These are phyloP conservation scores for Grigorovia jiainica DNA, from an alignment of 805 yeast genomes.

Conservation along the genomic window DNA sequence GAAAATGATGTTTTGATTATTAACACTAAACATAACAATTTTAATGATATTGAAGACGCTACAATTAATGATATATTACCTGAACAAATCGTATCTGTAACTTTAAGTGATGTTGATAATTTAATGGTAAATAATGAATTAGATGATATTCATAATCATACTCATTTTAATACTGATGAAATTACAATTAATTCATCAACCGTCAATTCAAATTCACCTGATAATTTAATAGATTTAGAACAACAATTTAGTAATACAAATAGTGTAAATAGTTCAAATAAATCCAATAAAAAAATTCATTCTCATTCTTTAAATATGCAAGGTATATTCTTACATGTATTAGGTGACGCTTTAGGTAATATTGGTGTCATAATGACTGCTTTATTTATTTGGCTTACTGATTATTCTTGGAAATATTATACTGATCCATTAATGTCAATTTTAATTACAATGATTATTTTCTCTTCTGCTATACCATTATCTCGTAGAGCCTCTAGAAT, in stretches of 20 bases:
- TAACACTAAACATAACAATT: constrained; percentile 6
- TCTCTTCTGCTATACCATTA: constrained; percentile 83
- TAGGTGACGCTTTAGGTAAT: constrained; percentile 95
- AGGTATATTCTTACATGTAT: constrained; percentile 89
- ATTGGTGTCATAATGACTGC: constrained; percentile 89
- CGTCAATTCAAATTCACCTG: neutral
- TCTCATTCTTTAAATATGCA: constrained; percentile 81
- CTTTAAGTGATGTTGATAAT: neutral
- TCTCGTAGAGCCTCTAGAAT: constrained; percentile 82
- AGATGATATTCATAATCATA: neutral
- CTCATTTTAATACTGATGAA: neutral
- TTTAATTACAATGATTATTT: constrained; percentile 77
- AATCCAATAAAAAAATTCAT: neutral
- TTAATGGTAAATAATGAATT: neutral
- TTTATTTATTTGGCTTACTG: constrained; percentile 86
- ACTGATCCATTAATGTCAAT: constrained; percentile 82
- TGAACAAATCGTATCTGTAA: neutral
- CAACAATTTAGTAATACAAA: neutral
- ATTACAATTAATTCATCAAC: too few relatives aligned
- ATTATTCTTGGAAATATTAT: constrained; percentile 78
- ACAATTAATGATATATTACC: neutral
- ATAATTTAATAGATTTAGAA: neutral
- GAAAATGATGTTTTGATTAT: constrained; percentile 10
- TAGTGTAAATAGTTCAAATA: neutral
- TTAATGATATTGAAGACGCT: neutral